Percentiles rank a stretch among this genome's conserved stretches.
phyloP scores from a whole-genome alignment of 2,329 filamentous ascomycete genomes.

The Colletotrichum gloeosporioides region DNA sequence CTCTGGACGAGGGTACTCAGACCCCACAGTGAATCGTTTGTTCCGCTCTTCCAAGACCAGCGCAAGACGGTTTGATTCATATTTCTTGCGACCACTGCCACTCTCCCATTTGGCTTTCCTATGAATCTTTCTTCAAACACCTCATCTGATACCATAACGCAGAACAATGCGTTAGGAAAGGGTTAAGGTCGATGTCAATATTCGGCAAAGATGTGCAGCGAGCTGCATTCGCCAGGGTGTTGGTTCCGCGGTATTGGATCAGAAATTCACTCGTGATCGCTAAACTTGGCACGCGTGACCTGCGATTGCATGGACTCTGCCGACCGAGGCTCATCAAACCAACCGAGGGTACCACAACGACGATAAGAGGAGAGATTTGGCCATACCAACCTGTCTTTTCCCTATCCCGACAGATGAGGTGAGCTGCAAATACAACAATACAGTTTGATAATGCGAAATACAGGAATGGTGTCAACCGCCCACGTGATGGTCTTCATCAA shows the following conservation, averaged over 20 bases:
- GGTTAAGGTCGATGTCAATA: not conserved
- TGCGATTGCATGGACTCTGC: not conserved
- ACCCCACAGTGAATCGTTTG: not conserved
- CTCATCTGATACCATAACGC: not conserved
- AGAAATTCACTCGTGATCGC: not conserved
- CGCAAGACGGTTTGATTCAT: not conserved
- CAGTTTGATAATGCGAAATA: not conserved
- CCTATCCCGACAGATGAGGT: not conserved
- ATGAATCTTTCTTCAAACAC: not conserved
- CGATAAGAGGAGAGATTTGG: not conserved
- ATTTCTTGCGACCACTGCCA: not conserved
- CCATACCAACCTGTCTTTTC: not conserved
- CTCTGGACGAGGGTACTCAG: not conserved
- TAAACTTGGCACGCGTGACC: not conserved
- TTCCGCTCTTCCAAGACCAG: not conserved
- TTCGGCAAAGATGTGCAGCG: not conserved
- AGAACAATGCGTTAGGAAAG: not conserved
- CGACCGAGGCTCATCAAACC: not conserved
- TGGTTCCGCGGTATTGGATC: not conserved
- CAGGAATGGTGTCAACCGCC: not conserved
- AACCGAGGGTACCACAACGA: not conserved
- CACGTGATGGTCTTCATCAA: not conserved
- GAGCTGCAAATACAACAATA: not conserved
- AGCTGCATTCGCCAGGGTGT: not conserved
- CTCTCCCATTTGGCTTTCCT: not conserved